Base-by-base conservation (phyloP, 2,329 filamentous ascomycete genomes). In the Colletotrichum lini region DNA sequence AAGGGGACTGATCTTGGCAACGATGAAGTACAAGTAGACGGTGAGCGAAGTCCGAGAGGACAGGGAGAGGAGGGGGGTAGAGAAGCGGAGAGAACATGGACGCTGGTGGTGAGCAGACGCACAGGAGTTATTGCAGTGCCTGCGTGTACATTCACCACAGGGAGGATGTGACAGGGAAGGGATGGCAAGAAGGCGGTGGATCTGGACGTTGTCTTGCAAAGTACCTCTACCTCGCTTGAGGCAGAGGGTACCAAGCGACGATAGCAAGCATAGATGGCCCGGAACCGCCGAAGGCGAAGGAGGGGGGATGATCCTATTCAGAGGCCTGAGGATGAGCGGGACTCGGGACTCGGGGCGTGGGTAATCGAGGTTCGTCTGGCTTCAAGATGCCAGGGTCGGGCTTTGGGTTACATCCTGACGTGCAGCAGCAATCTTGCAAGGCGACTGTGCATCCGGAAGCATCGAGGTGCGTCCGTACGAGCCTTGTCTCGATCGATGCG, bases 201-300 rank as follows among this genome's bases (percentile, higher is more conserved):
- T 44, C 68, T 47, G 26, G 42, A 47, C 47, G 40, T 52, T 57
- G 52, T 35, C 52, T 40, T 52, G 15, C 7, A 49, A 62, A 35
- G 64, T 62, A 71, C 68, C 65, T 67, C 58, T 68, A 71, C 64
- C 38, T 71, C 16, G 2, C 35, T 61, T 42, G 21, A 56, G 23
- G 52, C 67, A 57, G 47, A 50, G 52, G 59, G 56, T 66, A 70
- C 63, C 21, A 50, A 30, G 35, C 23, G 15, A 12, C 30, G 35
- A 52, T 56, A 56, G 45, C 63, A 42, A 35, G 67, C 40, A 52
- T 49, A 40, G 54, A 66, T 30, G 67, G 44, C 44, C 53, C 54
- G 62, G 67, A 56, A 35, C 47, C 62, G 42, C 62, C 62, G 54
- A 70, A 30, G 53, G 9, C 54, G 59, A 30, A 16, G 30, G 45